phyloP scores from a whole-genome alignment of 1,284 basidiomycete species.

The Malassezia dermatis region DNA sequence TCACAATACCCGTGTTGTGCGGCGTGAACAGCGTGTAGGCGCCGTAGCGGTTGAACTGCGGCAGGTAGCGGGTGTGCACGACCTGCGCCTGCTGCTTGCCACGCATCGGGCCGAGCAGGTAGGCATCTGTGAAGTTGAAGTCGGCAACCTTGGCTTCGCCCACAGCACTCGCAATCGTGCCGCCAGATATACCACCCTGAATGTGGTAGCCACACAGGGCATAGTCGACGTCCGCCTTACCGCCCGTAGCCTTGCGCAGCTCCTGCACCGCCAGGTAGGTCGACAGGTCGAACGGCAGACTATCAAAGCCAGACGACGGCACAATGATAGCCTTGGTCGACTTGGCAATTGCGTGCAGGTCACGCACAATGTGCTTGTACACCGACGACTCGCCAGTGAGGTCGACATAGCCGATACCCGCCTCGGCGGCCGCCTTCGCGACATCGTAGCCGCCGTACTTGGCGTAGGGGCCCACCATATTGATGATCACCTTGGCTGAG shows the following conservation, averaged over 20 bases:
- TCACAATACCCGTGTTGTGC: conserved; percentile 60
- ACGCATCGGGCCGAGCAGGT: conserved; percentile 17
- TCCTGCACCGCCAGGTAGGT: conserved; percentile 56
- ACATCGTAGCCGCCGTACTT: conserved; percentile 26
- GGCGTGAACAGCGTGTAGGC: conserved; percentile 58
- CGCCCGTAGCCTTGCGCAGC: conserved; percentile 50
- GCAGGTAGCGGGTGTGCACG: conserved; percentile 53
- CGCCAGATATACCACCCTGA: conserved; percentile 58
- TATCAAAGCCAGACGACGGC: conserved; percentile 63
- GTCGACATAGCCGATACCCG: conserved; percentile 60
- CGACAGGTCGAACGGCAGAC: conserved; percentile 54
- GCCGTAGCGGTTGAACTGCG: conserved; percentile 54
- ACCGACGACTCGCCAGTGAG: conserved; percentile 53
- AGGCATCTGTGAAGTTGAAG: conserved; percentile 57
- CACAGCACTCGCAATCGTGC: conserved; percentile 58
- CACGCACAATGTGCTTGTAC: conserved; percentile 52
- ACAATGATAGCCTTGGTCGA: conserved; percentile 61
- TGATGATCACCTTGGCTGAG: conserved; percentile 24
- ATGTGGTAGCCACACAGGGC: conserved; percentile 50
- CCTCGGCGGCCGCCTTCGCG: conserved; percentile 53
- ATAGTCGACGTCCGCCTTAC: conserved; percentile 26
- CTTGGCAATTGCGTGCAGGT: conserved; percentile 60
- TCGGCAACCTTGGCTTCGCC: conserved; percentile 49
- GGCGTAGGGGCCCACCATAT: conserved; percentile 34
- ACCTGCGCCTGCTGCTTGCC: conserved; percentile 47